A percentile compares a stretch with the other conserved stretches of the same genome.
phyloP scores from a whole-genome alignment of 106 monocot genomes.

The Posidonia australis region DNA sequence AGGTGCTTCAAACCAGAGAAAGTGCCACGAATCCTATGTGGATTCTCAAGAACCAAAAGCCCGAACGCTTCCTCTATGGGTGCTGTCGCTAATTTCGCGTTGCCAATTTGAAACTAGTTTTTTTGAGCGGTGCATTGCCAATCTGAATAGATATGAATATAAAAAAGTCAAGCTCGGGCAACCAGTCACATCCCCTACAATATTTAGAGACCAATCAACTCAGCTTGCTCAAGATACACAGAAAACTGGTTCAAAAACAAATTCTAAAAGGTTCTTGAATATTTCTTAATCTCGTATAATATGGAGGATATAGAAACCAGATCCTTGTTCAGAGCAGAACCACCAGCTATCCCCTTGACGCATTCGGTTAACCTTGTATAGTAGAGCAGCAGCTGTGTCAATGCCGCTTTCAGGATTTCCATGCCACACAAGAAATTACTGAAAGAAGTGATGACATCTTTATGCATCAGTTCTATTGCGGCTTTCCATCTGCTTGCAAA shows the following conservation, averaged over 20 bases:
- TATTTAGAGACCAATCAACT: background rate
- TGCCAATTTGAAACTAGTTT: no score
- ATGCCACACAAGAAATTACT: slow-evolving; percentile 94
- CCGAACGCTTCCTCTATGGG: no score
- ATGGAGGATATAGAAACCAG: slow-evolving; percentile 92
- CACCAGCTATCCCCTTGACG: slow-evolving; percentile 66
- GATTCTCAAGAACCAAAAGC: no score
- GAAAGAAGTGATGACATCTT: slow-evolving; percentile 95
- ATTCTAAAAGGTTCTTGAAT: slow-evolving; percentile 77
- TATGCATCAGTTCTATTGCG: slow-evolving; percentile 95
- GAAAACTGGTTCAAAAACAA: background rate
- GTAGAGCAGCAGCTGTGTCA: slow-evolving; percentile 81
- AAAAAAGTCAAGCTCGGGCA: no score
- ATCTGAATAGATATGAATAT: no score
- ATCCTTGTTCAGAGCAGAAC: slow-evolving; percentile 81
- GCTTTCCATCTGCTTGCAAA: slow-evolving; percentile 78
- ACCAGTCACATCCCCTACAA: no score
- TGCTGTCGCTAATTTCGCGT: no score
- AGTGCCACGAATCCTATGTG: no score
- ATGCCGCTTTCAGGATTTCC: slow-evolving; percentile 89
- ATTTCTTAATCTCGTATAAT: slow-evolving; percentile 91
- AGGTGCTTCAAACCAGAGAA: no score
- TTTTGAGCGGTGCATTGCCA: no score
- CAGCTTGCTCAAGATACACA: background rate
- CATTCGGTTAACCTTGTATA: slow-evolving; percentile 79